Base-by-base conservation (phyloP, 148 eudicot species). In the Spergularia marina region DNA sequence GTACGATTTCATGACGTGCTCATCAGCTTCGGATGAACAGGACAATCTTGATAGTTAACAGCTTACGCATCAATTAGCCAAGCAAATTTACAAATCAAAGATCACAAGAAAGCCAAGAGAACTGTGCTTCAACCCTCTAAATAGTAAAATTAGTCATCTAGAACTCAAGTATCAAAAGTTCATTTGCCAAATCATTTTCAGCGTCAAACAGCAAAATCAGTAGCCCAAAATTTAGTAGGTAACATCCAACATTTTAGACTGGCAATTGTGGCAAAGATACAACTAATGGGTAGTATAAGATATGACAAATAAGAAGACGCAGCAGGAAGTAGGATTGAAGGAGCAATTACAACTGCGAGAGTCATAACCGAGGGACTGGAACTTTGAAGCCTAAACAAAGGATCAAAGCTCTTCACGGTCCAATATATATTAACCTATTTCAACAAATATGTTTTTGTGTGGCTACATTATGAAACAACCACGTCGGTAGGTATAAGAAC, bases 1-100 rank as follows among this genome's bases (percentile, higher is more conserved):
- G 18, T 23, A 52, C 39, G 12, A 4, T 52, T 12, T 59, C 25
- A 13, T 69, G 59, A 30, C 41, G 25, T 14, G 18, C 18, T 51
- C 41, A 25, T 68, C 39, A 51, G 57, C 71, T 68, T 51, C 30
- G 13, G 36, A 49, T 16, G 17, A 5, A 23, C 58, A 14, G 12
- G 52, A 18, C 58, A 69, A 23, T 21, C 21, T 69, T 21, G 39
- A 40, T 69, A 15, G 4, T 14, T 53, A 51, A 17, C 7, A 69
- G 16, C 20, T 23, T 23, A 58, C 12, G 55, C 56, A 53, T 53
- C 59, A 69, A 53, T 69, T 69, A 52, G 58, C 72, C 21, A 52
- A 53, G 52, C 10, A 11, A 68, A 18, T 12, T 30, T 16, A 68
- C 12, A 6, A 14, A 47, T 15, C 66, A 34, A 63, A 34, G 41